phyloP scores from a whole-genome alignment of 2,329 filamentous ascomycete species.

The Penicillium sclerotiorum region DNA sequence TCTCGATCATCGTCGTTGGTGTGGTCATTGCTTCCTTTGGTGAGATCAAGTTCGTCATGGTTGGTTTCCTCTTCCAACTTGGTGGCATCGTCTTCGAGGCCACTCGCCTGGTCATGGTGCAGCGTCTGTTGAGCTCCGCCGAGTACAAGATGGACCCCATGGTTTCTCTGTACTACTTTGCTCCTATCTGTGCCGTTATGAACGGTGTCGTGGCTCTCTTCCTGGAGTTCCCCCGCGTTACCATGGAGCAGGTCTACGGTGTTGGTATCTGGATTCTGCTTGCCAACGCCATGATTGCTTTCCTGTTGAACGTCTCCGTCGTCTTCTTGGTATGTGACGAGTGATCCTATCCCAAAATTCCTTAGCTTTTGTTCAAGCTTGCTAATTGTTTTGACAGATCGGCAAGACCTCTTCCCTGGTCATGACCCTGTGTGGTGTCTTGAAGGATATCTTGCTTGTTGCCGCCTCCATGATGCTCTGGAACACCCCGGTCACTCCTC shows the following conservation, averaged over 20 bases:
- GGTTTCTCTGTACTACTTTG: conserved; percentile 87
- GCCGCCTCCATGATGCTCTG: conserved; percentile 75
- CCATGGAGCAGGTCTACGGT: conserved; percentile 68
- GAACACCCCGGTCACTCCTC: conserved; percentile 67
- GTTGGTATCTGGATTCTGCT: conserved; percentile 67
- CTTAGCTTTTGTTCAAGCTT: too few relatives aligned
- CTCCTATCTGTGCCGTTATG: conserved; percentile 79
- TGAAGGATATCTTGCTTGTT: conserved; percentile 86
- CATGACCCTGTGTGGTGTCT: conserved; percentile 81
- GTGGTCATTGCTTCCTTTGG: conserved; percentile 93
- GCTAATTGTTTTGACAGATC: conserved; percentile 49
- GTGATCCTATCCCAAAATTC: not conserved
- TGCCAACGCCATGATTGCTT: conserved; percentile 72
- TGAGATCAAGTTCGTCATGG: conserved; percentile 81
- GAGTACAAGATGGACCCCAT: conserved; percentile 89
- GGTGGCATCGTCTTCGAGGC: conserved; percentile 80
- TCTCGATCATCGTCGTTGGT: conserved; percentile 91
- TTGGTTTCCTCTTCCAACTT: conserved; percentile 70
- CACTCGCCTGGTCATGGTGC: conserved; percentile 80
- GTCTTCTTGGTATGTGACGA: conserved; percentile 61
- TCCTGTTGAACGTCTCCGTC: conserved; percentile 76
- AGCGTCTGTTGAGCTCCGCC: conserved; percentile 74
- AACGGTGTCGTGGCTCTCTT: conserved; percentile 72
- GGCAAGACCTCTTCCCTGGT: conserved; percentile 85
- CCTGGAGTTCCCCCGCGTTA: conserved; percentile 68